Percentiles rank a stretch among this genome's conserved stretches.
These are phyloP conservation scores for Rosa hybrid DNA, from an alignment of 331 rosid species.

Conservation along the genomic window DNA sequence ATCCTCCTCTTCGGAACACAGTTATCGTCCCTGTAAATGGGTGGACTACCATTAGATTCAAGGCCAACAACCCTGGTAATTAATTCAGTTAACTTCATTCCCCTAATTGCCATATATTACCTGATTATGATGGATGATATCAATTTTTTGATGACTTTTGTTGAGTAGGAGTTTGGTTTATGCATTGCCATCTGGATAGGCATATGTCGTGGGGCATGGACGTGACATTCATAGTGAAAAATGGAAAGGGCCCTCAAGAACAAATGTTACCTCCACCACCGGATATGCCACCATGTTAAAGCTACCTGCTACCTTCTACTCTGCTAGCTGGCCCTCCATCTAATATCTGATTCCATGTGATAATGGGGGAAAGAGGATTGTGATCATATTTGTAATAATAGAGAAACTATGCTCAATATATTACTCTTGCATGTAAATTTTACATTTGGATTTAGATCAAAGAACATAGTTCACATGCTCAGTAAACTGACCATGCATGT, in stretches of 20 bases:
- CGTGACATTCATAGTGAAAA: slow-evolving; percentile 38
- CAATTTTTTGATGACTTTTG: not conserved
- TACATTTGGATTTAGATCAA: too few relatives aligned
- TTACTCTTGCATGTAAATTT: too few relatives aligned
- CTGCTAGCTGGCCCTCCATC: not conserved
- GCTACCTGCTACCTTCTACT: too few relatives aligned
- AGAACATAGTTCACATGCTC: too few relatives aligned
- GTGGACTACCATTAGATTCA: slow-evolving; percentile 48
- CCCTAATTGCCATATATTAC: not conserved
- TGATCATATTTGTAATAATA: too few relatives aligned
- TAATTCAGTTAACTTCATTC: not conserved
- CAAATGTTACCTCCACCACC: slow-evolving; percentile 45
- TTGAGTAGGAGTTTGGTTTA: slow-evolving; percentile 49
- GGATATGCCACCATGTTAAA: slow-evolving; percentile 47
- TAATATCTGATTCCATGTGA: too few relatives aligned
- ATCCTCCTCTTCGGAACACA: slow-evolving; percentile 52
- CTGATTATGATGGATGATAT: not conserved
- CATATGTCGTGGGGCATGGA: slow-evolving; percentile 58
- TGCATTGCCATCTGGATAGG: slow-evolving; percentile 57
- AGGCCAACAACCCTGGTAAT: slow-evolving; percentile 53
- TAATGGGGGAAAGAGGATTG: too few relatives aligned
- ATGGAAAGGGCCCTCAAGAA: slow-evolving; percentile 29
- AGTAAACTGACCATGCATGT: too few relatives aligned
- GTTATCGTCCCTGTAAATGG: slow-evolving; percentile 44
- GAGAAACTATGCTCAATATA: too few relatives aligned